Conservation (phyloP, 2,329 filamentous ascomycete species). For the Exophiala oligosperma region DNA sequence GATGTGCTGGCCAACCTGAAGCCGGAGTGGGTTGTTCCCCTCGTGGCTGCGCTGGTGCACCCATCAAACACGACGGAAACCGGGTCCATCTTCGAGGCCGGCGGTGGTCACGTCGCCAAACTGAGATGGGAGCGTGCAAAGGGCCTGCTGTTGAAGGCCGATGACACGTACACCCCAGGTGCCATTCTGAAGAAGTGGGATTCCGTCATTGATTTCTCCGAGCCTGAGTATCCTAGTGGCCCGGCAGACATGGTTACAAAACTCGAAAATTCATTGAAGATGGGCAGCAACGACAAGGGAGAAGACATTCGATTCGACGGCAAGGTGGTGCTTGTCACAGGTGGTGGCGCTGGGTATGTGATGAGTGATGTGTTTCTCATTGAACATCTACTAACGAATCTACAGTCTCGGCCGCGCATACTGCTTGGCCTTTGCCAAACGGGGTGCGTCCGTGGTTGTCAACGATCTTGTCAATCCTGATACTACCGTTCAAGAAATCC, state of each 20-base stretch:
- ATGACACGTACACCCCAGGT: constrained; percentile 82
- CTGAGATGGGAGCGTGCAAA: constrained; percentile 90
- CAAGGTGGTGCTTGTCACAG: constrained; percentile 83
- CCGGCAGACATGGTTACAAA: constrained; percentile 85
- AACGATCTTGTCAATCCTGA: constrained; percentile 96
- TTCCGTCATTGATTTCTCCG: constrained; percentile 80
- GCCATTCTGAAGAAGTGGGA: constrained; percentile 89
- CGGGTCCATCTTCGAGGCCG: constrained; percentile 89
- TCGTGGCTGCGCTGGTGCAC: constrained; percentile 87
- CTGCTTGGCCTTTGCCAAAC: constrained; percentile 80
- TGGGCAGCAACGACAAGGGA: constrained; percentile 69
- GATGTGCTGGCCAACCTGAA: constrained; percentile 81
- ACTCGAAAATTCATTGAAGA: constrained; percentile 78
- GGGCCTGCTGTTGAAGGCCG: constrained; percentile 85
- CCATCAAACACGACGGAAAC: constrained; percentile 79
- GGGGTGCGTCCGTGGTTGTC: constrained; percentile 82
- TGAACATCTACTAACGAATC: constrained; percentile 29
- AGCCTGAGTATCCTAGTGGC: constrained; percentile 78
- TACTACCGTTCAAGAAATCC: constrained; percentile 86
- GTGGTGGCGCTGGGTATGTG: constrained; percentile 73
- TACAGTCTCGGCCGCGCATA: constrained; percentile 83
- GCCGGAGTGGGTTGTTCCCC: constrained; percentile 92
- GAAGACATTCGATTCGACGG: constrained; percentile 78
- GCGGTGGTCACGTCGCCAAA: constrained; percentile 90
- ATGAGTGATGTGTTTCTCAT: background rate